These are phyloP conservation scores for Didymosphaeria variabile DNA, from an alignment of 2,329 filamentous ascomycete species.

Conservation along the genomic window DNA sequence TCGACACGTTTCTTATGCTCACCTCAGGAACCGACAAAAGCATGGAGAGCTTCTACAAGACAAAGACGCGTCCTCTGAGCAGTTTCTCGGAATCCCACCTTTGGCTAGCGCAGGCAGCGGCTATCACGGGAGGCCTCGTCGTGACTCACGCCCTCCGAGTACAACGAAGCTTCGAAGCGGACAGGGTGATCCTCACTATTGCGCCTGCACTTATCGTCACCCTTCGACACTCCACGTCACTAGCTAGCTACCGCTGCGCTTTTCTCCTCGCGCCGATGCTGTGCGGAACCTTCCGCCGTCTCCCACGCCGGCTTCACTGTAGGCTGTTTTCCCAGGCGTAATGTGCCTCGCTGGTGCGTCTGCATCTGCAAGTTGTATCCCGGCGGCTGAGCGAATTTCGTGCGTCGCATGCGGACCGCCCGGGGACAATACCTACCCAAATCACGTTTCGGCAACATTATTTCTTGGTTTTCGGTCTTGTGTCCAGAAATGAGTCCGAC, in stretches of 20 bases:
- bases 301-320: not conserved
- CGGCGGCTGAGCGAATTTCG: not conserved
- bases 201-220: not conserved
- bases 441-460: not conserved
- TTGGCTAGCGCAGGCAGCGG: constrained; percentile 6
- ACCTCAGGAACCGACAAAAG: not conserved
- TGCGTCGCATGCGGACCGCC: not conserved
- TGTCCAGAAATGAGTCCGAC: not conserved
- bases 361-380: not conserved
- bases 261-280: not conserved
- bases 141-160: constrained; percentile 1
- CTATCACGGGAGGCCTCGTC: not conserved
- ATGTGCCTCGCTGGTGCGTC: constrained; percentile 1
- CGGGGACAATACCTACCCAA: not conserved
- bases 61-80: not conserved
- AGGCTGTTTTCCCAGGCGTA: not conserved
- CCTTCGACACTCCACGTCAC: not conserved
- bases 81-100: not conserved
- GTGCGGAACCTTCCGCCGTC: not conserved
- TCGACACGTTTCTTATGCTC: not conserved
- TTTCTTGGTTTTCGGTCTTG: not conserved
- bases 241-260: not conserved
- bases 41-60: not conserved
- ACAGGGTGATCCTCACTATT: not conserved
- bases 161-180: not conserved